A percentile compares a stretch with the other conserved stretches of the same genome.
Conservation (phyloP, 108 stramenopile genomes). For the Chaetoceros muelleri region DNA sequence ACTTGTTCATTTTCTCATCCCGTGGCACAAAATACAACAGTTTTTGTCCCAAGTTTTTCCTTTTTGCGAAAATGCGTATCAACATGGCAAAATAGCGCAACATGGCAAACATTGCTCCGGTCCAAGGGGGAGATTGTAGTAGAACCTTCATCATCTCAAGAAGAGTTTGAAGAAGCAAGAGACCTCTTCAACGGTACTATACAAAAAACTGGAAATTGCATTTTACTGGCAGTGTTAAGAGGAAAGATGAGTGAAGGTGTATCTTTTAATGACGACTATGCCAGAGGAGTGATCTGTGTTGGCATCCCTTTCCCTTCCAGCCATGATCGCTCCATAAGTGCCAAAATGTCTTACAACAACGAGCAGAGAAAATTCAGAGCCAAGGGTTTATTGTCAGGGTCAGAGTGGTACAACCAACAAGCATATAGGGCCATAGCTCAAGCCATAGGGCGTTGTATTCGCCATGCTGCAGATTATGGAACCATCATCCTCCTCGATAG, state of each 20-base stretch:
- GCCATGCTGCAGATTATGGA: slow-evolving; percentile 84
- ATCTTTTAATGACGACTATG: slow-evolving; percentile 70
- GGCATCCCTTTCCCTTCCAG: slow-evolving; percentile 59
- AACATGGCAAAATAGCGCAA: slow-evolving; percentile 33
- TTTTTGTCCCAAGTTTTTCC: slow-evolving; percentile 60
- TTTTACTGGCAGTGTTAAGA: slow-evolving; percentile 79
- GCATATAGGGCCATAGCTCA: slow-evolving; percentile 87
- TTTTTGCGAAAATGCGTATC: slow-evolving; percentile 44
- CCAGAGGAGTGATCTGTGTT: slow-evolving; percentile 69
- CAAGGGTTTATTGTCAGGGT: slow-evolving; percentile 53
- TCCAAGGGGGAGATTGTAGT: slow-evolving; percentile 55
- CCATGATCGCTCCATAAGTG: slow-evolving; percentile 30
- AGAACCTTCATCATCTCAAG: slow-evolving; percentile 49
- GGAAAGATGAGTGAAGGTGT: slow-evolving; percentile 85
- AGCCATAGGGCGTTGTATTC: slow-evolving; percentile 80
- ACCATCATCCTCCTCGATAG: slow-evolving; percentile 75
- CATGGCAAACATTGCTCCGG: slow-evolving; percentile 35
- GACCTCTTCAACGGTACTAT: slow-evolving; percentile 41
- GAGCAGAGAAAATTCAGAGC: slow-evolving; percentile 43
- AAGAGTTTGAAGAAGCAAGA: slow-evolving; percentile 45
- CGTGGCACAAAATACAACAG: slow-evolving; percentile 1
- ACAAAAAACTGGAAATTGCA: slow-evolving; percentile 31
- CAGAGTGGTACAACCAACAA: slow-evolving; percentile 85
- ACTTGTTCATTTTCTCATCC: slow-evolving; percentile 1
- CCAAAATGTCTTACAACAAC: slow-evolving; percentile 75